phyloP scores from a whole-genome alignment of 805 yeast species.

The Hanseniaspora jakobsenii region DNA sequence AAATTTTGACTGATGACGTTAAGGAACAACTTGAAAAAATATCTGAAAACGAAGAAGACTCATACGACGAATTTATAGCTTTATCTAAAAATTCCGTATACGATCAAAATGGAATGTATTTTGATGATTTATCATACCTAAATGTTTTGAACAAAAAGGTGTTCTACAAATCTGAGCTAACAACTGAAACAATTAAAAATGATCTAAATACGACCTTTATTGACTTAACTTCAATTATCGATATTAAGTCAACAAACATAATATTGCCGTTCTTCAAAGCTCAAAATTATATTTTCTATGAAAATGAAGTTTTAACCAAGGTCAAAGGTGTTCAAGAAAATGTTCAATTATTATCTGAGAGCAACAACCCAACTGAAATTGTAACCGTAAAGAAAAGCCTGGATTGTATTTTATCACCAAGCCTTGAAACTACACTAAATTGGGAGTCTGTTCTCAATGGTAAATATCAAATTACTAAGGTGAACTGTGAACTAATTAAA shows the following conservation, averaged over 20 bases:
- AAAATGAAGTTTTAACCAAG: not conserved
- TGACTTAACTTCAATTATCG: conserved; percentile 76
- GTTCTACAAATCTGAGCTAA: conserved; percentile 38
- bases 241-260: conserved; percentile 65
- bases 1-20: conserved; percentile 12
- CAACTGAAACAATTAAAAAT: not conserved
- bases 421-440: conserved; percentile 43
- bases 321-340: conserved; percentile 15
- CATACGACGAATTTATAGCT: conserved; percentile 10
- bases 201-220: conserved; percentile 31
- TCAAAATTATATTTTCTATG: conserved; percentile 43
- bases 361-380: conserved; percentile 35
- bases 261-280: conserved; percentile 74
- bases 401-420: conserved; percentile 58
- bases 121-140: conserved; percentile 40
- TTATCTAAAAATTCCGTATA: conserved; percentile 26
- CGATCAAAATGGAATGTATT: conserved; percentile 30
- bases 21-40: conserved; percentile 21
- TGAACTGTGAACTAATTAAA: conserved; percentile 40
- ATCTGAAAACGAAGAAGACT: conserved; percentile 7
- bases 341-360: conserved; percentile 30
- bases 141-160: conserved; percentile 35
- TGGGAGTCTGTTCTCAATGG: conserved; percentile 85
- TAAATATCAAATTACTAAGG: conserved; percentile 61
- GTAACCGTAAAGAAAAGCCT: conserved; percentile 45